Percentiles rank a stretch among this genome's conserved stretches.
Evolutionary conservation across 78 protist genomes (phyloP).

Genomic region (Dictyostelium purpureum): DNA sequence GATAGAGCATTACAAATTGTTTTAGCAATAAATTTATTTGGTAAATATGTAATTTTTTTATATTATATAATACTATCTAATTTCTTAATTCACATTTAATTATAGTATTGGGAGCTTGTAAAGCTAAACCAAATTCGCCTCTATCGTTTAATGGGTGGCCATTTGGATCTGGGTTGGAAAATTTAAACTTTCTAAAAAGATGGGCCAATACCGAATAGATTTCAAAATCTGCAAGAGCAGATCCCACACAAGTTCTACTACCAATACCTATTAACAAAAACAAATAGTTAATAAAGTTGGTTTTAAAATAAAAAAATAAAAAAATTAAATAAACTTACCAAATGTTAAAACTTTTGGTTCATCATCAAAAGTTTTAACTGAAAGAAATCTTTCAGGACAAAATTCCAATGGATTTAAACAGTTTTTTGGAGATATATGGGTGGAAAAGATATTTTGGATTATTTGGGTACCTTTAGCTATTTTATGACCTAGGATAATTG

Average conservation of each 20-base stretch:
- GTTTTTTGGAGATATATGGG: background rate
- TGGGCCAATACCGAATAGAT: background rate
- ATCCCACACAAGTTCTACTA: conserved; percentile 20
- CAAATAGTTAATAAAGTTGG: too few species aligned
- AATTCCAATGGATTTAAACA: conserved; percentile 11
- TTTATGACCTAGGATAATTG: background rate
- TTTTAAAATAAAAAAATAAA: too few species aligned
- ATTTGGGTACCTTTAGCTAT: conserved; percentile 34
- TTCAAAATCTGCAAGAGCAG: conserved; percentile 30
- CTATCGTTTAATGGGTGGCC: background rate
- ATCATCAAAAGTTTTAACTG: too few species aligned
- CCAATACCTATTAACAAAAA: too few species aligned
- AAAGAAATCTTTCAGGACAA: conserved; percentile 48
- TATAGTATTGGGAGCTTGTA: background rate
- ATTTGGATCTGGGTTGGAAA: background rate
- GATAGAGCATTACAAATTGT: too few species aligned
- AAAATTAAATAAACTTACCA: too few species aligned
- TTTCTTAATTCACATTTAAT: conserved; percentile 17
- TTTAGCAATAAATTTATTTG: too few species aligned
- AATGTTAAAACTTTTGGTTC: background rate
- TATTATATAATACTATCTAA: too few species aligned
- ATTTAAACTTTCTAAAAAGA: conserved; percentile 23
- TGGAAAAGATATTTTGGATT: background rate
- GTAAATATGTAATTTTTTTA: too few species aligned
- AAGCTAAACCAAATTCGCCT: background rate